phyloP scores from a whole-genome alignment of 768 basidiomycete species.

The Cystofilobasidium ferigula region DNA sequence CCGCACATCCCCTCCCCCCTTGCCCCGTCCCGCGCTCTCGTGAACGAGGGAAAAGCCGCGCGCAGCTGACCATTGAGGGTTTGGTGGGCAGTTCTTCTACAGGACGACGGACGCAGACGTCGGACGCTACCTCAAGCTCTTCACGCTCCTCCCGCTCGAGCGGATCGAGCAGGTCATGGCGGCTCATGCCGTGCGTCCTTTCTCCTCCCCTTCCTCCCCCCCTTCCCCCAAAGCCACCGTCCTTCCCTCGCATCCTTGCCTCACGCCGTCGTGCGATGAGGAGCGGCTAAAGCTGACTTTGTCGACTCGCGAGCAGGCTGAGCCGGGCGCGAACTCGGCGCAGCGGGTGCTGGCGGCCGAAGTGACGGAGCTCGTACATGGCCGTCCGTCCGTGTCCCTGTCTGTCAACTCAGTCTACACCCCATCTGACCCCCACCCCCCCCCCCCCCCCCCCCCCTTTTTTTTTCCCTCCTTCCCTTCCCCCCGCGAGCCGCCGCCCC shows the following conservation, averaged over 20 bases:
- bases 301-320: constrained; percentile 34
- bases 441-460: too few species aligned
- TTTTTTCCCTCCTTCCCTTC: too few species aligned
- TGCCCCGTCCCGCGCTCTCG: background rate
- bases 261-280: too few species aligned
- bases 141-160: constrained; percentile 59
- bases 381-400: constrained; percentile 47
- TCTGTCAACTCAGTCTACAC: too few species aligned
- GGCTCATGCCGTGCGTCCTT: constrained; percentile 48
- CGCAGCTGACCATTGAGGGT: too few species aligned
- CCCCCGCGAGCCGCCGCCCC: too few species aligned
- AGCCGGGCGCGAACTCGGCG: constrained; percentile 43
- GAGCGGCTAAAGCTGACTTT: too few species aligned
- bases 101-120: constrained; percentile 70
- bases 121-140: constrained; percentile 63
- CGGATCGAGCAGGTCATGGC: constrained; percentile 51
- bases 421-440: too few species aligned
- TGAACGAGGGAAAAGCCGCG: too few species aligned
- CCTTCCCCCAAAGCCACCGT: background rate
- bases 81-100: constrained; percentile 94
- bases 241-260: background rate
- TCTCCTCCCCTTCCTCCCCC: background rate
- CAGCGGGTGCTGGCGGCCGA: constrained; percentile 50
- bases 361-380: constrained; percentile 53
- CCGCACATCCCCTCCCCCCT: background rate